Conservation (phyloP, 352 stramenopile genomes). For the Phytopythium aichiense region DNA sequence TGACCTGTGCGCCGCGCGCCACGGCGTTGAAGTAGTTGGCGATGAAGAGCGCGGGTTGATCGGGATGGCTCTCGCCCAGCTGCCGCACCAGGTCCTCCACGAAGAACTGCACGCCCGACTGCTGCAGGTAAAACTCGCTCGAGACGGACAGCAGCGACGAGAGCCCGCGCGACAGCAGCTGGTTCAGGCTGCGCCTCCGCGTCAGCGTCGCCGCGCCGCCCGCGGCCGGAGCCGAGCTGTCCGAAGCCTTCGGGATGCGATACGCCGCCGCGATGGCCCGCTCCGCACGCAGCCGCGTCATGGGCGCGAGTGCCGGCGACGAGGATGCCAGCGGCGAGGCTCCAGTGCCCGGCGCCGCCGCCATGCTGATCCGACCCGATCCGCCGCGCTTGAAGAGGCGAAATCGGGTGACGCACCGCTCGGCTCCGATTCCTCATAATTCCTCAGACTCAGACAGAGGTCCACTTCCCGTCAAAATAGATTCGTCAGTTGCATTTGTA, state of each 20-base stretch:
- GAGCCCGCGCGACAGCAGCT: slow-evolving; percentile 15
- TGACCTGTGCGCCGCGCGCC: slow-evolving; percentile 31
- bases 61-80: slow-evolving; percentile 40
- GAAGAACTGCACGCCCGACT: slow-evolving; percentile 49
- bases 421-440: too few relatives aligned
- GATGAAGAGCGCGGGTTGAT: slow-evolving; percentile 37
- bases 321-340: background rate
- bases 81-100: slow-evolving; percentile 51
- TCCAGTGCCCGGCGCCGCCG: background rate
- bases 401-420: background rate
- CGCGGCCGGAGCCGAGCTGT: background rate
- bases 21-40: slow-evolving; percentile 37
- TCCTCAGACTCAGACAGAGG: too few relatives aligned
- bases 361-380: background rate
- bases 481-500: too few relatives aligned
- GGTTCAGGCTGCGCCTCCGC: slow-evolving; percentile 15
- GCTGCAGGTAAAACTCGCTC: slow-evolving; percentile 46
- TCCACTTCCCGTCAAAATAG: too few relatives aligned
- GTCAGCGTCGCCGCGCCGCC: background rate
- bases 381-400: background rate
- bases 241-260: slow-evolving; percentile 16
- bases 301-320: background rate
- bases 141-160: slow-evolving; percentile 11
- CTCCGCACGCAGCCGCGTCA: slow-evolving; percentile 41
- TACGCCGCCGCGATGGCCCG: slow-evolving; percentile 34